phyloP scores from a whole-genome alignment of 371 early-diverging fungal genomes.

The Funneliformis caledonium region DNA sequence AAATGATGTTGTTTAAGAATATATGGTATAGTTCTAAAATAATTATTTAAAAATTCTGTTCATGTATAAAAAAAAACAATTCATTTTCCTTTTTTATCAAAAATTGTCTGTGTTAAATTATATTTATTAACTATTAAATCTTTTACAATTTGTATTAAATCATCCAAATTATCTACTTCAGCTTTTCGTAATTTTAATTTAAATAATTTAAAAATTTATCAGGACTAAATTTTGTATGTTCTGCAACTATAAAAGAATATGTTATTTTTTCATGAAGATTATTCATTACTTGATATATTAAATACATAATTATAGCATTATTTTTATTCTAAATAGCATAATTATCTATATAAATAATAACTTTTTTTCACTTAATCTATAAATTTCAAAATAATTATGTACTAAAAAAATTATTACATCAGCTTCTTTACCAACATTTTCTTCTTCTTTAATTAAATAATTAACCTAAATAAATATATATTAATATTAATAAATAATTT shows the following conservation, averaged over 20 bases:
- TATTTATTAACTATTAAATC: neutral
- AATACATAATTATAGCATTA: neutral
- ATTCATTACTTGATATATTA: neutral
- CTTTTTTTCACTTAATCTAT: neutral
- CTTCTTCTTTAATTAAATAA: conserved; percentile 20
- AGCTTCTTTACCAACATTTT: conserved; percentile 3
- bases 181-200: neutral
- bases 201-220: neutral
- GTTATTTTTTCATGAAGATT: neutral
- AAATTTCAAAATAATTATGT: conserved; percentile 3
- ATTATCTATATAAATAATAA: neutral
- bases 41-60: neutral
- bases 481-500: no score
- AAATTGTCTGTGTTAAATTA: neutral
- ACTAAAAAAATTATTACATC: neutral
- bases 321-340: neutral
- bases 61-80: neutral
- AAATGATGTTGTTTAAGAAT: neutral
- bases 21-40: neutral
- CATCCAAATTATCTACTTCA: conserved; percentile 1
- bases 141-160: neutral
- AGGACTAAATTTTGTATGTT: neutral
- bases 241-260: neutral
- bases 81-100: neutral
- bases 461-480: neutral